Evolutionary conservation across 352 stramenopile genomes (phyloP), one percentile per base, ranked within the genome.

Genomic region (Elongisporangium undulatum): DNA sequence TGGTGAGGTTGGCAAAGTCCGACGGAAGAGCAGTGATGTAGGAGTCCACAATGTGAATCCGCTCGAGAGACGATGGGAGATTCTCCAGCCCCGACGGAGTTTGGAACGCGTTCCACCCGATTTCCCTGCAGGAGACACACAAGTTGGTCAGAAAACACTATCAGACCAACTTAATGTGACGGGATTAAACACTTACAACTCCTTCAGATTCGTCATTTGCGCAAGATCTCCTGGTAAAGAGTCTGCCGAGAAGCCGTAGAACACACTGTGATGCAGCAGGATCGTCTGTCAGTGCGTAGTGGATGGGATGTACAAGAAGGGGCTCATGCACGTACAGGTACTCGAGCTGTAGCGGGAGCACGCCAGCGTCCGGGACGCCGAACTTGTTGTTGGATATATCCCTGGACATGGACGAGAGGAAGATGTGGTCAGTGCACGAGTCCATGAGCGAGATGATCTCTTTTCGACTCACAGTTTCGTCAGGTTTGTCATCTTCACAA

Each of bases 51-150:
- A 78, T 20, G 12, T 74, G 62, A 8, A 81, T 55, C 8, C 65
- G 24, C 19, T 68, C 52, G 13, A 81, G 34, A 2, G 69, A 67
- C 13, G n/a, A 22, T 10, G 72, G 72, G 0, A 81, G 69, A 0
- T 57, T 26, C 7, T 51, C 54, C 50, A 81, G 49, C 7, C 58
- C 26, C n/a, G 52, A 49, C 1, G 67, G 38, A 10, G 69, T 39
- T 26, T 62, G 67, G 34, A 78, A 74, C 4, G 66, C 58, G 53
- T 81, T 81, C 66, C 57, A 71, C 12, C 66, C 67, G 0, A 78
- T 63, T 17, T 81, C 67, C 17, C 72, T 81, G 24, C 26, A 8
- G n/a, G 10, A 49, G 19, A 38, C 8, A 15, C 29, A 41, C 20
- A 12, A 13, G 16, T 39, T 20, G 16, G 50, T n/a, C n/a, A 51